Conservation (phyloP, 176 grass and related monocot genomes). For the Panicum miliaceum region DNA sequence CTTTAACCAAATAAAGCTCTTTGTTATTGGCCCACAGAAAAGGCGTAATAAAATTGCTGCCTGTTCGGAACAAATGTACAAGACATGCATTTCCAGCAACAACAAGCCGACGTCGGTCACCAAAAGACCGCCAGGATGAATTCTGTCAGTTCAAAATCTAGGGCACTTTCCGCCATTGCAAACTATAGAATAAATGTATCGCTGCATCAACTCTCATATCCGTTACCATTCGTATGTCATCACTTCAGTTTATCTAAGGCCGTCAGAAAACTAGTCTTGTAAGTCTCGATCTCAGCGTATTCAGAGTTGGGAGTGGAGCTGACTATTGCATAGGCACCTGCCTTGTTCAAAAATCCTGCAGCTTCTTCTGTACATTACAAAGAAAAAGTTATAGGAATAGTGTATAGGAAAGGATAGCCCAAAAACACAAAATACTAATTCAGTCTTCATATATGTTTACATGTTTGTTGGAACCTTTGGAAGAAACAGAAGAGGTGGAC, state of each 20-base stretch:
- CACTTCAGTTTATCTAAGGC: conserved; percentile 62
- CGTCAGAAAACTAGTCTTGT: conserved; percentile 62
- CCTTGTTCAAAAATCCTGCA: conserved; percentile 66
- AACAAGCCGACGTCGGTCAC: neutral
- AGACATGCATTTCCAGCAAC: conserved; percentile 6
- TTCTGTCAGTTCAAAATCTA: neutral
- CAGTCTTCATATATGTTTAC: neutral
- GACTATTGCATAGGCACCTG: conserved; percentile 67
- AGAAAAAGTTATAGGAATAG: conserved; percentile 13
- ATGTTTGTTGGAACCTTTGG: neutral
- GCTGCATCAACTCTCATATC: neutral
- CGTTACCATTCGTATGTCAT: conserved; percentile 16
- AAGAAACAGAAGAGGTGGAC: neutral
- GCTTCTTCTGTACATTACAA: conserved; percentile 70
- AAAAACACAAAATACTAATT: neutral
- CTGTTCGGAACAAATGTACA: neutral
- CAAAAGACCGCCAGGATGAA: neutral
- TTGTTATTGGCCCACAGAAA: neutral
- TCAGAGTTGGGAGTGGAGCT: conserved; percentile 68
- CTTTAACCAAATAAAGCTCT: neutral
- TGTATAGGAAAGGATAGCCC: conserved; percentile 2
- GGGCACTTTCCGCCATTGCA: neutral
- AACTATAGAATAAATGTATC: neutral
- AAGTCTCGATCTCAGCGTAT: conserved; percentile 66
- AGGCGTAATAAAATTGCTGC: neutral